phyloP scores from a whole-genome alignment of 495 filamentous ascomycete genomes.

The Pyrenula aspistea region DNA sequence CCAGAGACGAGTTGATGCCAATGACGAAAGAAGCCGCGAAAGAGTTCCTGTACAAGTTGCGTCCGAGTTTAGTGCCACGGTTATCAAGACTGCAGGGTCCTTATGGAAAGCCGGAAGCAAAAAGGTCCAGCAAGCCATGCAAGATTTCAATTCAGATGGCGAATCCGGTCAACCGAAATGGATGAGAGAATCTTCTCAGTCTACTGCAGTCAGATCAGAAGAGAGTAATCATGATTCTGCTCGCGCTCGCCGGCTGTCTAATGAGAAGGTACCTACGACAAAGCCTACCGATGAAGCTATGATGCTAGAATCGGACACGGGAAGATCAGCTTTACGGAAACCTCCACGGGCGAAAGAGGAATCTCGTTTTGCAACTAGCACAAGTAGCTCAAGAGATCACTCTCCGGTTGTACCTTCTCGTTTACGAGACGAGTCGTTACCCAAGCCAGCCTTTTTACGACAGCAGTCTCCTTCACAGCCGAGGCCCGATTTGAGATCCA shows the following conservation, averaged over 20 bases:
- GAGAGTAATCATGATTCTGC: not conserved
- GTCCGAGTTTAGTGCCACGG: constrained; percentile 64
- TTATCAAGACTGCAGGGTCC: constrained; percentile 88
- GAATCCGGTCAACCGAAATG: constrained; percentile 85
- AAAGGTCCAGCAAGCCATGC: constrained; percentile 86
- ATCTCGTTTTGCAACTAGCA: constrained; percentile 9
- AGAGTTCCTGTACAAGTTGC: constrained; percentile 50
- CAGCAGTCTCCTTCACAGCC: constrained; percentile 33
- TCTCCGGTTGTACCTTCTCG: constrained; percentile 23
- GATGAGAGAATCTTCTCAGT: constrained; percentile 56
- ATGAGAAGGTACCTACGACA: constrained; percentile 23
- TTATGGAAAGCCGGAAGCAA: constrained; percentile 92
- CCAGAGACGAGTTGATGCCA: constrained; percentile 4
- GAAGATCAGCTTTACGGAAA: constrained; percentile 34
- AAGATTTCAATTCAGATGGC: constrained; percentile 73
- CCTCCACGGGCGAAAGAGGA: constrained; percentile 19
- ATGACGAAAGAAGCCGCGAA: constrained; percentile 29
- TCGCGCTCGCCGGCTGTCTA: constrained; percentile 11
- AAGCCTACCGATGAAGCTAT: constrained; percentile 70
- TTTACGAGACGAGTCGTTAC: constrained; percentile 2
- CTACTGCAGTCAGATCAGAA: constrained; percentile 3
- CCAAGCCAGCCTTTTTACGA: constrained; percentile 4
- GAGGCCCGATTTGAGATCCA: constrained; percentile 40
- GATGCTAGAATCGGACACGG: constrained; percentile 62
- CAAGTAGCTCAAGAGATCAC: constrained; percentile 25